Conservation (phyloP, 2,329 filamentous ascomycete genomes). For the Colletotrichum abscissum region DNA sequence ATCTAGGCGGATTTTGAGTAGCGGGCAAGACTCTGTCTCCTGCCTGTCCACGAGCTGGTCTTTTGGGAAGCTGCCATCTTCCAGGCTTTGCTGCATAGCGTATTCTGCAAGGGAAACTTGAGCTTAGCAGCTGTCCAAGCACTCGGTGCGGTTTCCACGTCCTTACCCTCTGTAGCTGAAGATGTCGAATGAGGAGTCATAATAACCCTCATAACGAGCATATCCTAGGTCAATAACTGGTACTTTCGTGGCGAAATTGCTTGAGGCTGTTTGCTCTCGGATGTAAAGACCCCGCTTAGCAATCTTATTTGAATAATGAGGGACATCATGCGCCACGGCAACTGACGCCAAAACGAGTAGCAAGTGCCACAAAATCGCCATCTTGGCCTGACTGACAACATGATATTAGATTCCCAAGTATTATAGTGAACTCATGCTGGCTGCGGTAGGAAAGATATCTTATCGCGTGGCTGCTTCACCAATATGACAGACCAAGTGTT, state of each 20-base stretch:
- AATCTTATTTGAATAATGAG: not conserved
- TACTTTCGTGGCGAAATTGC: not conserved
- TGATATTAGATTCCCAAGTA: too few relatives aligned
- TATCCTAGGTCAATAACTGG: conserved; percentile 56
- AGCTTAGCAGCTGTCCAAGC: conserved; percentile 35
- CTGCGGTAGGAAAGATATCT: too few relatives aligned
- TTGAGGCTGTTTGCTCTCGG: not conserved
- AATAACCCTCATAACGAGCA: conserved; percentile 54
- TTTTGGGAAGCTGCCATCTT: not conserved
- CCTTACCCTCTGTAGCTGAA: conserved; percentile 58
- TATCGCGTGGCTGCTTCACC: too few relatives aligned
- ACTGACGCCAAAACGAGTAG: not conserved
- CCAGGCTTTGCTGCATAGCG: not conserved
- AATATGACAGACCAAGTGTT: too few relatives aligned
- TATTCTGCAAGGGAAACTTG: not conserved
- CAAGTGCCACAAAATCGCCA: not conserved
- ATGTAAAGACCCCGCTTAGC: not conserved
- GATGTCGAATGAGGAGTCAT: conserved; percentile 47
- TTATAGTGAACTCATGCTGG: too few relatives aligned
- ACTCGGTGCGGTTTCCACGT: not conserved
- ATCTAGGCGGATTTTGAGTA: not conserved
- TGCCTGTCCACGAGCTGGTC: not conserved
- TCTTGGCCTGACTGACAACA: not conserved
- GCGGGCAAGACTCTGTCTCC: not conserved
- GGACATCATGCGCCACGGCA: not conserved